A percentile compares a stretch with the other conserved stretches of the same genome.
phyloP scores from a whole-genome alignment of 257 asterid genomes.

The Fraxinus americana region DNA sequence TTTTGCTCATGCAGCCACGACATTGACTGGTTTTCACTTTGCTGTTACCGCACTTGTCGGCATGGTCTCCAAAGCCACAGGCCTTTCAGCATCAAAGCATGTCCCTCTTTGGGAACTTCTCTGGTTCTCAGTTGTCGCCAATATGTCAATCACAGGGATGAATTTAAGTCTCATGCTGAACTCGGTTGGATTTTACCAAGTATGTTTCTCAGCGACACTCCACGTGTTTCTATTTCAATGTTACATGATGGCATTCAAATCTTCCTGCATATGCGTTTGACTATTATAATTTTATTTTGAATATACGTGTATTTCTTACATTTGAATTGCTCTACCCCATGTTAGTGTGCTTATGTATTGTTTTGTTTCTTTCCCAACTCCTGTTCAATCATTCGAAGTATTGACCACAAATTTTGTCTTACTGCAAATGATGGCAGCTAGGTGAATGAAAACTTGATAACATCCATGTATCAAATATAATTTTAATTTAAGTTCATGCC shows the following conservation, averaged over 20 bases:
- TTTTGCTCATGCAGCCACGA: constrained; percentile 68
- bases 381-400: not conserved
- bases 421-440: constrained; percentile 1
- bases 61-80: constrained; percentile 88
- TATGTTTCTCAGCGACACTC: constrained; percentile 37
- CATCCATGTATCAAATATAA: not conserved
- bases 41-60: constrained; percentile 97
- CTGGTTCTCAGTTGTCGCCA: constrained; percentile 94
- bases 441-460: constrained; percentile 10
- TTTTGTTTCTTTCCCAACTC: not conserved
- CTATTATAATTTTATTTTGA: constrained; percentile 8
- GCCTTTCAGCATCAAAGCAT: constrained; percentile 82
- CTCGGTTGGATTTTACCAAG: constrained; percentile 98
- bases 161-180: constrained; percentile 98
- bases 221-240: constrained; percentile 13
- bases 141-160: constrained; percentile 96
- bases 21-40: constrained; percentile 94
- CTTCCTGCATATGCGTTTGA: constrained; percentile 15
- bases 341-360: not conserved
- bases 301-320: not conserved
- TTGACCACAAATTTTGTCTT: constrained; percentile 5
- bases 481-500: not conserved
- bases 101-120: constrained; percentile 96
- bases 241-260: constrained; percentile 4
- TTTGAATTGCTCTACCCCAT: not conserved